Base-by-base conservation (phyloP, 805 yeast species). In the Wickerhamiella occidentalis region DNA sequence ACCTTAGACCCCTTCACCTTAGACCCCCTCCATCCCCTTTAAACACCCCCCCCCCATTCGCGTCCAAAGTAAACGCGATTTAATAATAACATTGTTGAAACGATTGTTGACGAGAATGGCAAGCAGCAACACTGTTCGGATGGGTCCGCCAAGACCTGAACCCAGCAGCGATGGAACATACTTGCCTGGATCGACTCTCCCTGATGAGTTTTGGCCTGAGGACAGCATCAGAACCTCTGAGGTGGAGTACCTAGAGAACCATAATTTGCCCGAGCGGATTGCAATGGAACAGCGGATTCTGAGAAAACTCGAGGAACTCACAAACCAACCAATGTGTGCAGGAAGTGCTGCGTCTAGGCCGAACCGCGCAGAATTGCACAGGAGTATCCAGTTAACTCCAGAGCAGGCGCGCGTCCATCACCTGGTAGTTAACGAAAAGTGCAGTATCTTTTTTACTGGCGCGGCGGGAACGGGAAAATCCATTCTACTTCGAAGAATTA, bases 381-480 rank as follows among this genome's bases (percentile, higher is more conserved):
- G 6, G 13, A 17, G 37, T 11, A 30, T 44, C 30, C 8, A 44
- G 23, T 25, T 44, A 18, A 44, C 40, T 15, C 22, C 47, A 3
- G 83, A 79, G 61, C 85, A 79, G 62, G 61, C 65, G 48, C 58
- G 59, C 21, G 79, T 92, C 19, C 71, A 85, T 9, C 75, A 78
- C 8, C 64, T 84, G 48, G 94, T 81, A 0, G 64, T 76, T 40
- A 60, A 69, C 19, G 87, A 94, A 0, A 40, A 52, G 2, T 67
- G 70, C 15, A 85, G 81, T 52, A 66, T 92, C 2, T 92, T 92
- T 61, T 92, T 85, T 62, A 92, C 98, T 0, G 98, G 98, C 46
- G 86, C 96, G 29, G 98, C 98, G 0, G 98, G 98, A 59, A 92
- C 98, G 0, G 98, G 98, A 61, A 92, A 92, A 62, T 90, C 98